Conservation (phyloP, 192 early-diverging fungal species). For the Coemansia sp. region DNA sequence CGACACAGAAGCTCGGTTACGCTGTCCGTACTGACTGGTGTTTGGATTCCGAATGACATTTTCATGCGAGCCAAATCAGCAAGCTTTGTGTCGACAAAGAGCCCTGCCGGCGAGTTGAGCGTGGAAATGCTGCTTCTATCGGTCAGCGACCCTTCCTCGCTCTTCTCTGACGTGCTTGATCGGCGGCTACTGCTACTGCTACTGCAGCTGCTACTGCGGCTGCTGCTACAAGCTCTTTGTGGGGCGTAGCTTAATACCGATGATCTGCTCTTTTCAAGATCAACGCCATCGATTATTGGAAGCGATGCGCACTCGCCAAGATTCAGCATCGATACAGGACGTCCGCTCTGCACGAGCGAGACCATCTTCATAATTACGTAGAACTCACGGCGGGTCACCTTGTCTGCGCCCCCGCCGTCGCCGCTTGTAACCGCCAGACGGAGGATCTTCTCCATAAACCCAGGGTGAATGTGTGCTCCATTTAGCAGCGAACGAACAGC, state of each 20-base stretch:
- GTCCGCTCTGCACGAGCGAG: slow-evolving; percentile 25
- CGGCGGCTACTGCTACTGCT: background rate
- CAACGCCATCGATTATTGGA: slow-evolving; percentile 21
- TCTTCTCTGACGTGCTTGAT: slow-evolving; percentile 1
- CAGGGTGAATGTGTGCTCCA: slow-evolving; percentile 11
- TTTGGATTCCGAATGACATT: background rate
- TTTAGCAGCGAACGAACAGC: slow-evolving; percentile 13
- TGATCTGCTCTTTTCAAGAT: slow-evolving; percentile 9
- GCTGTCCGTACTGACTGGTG: slow-evolving; percentile 32
- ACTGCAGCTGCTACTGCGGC: background rate
- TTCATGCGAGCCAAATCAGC: slow-evolving; percentile 1
- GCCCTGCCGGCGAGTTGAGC: background rate
- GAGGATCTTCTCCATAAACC: slow-evolving; percentile 14
- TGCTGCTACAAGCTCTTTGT: background rate
- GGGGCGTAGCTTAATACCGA: slow-evolving; percentile 5
- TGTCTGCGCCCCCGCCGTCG: background rate
- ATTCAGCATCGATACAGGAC: slow-evolving; percentile 12
- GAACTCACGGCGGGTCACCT: slow-evolving; percentile 30
- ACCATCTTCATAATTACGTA: slow-evolving; percentile 37
- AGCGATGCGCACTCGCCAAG: slow-evolving; percentile 18
- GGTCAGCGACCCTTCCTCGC: background rate
- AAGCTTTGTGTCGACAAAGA: slow-evolving; percentile 23
- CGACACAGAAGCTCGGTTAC: slow-evolving; percentile 37
- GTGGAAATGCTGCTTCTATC: background rate
- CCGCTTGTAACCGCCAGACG: slow-evolving; percentile 9